Conservation (phyloP, 495 filamentous ascomycete genomes). For the Wilcoxina mikolae region DNA sequence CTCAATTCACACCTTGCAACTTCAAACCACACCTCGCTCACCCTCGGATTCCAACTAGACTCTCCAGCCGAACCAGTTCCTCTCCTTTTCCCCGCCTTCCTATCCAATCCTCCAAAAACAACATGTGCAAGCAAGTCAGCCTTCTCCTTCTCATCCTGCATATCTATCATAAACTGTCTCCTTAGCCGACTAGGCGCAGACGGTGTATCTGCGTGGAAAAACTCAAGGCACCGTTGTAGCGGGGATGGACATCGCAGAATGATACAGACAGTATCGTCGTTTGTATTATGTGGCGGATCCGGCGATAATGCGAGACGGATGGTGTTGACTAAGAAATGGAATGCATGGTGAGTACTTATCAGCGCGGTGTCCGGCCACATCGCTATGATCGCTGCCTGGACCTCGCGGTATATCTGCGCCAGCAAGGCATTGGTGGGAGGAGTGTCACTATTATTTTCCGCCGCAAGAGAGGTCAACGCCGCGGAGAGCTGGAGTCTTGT, state of each 20-base stretch:
- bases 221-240: constrained; percentile 24
- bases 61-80: constrained; percentile 34
- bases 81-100: constrained; percentile 40
- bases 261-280: constrained; percentile 22
- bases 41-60: constrained; percentile 34
- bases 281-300: constrained; percentile 28
- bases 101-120: constrained; percentile 6
- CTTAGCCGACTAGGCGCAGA: constrained; percentile 14
- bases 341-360: constrained; percentile 26
- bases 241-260: constrained; percentile 22
- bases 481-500: constrained; percentile 24
- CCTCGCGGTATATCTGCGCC: constrained; percentile 12
- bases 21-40: constrained; percentile 41
- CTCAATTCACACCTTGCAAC: constrained; percentile 26
- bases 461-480: constrained; percentile 18
- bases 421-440: constrained; percentile 13
- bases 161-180: constrained; percentile 28
- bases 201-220: constrained; percentile 24
- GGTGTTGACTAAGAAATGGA: constrained; percentile 28
- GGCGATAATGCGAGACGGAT: constrained; percentile 26
- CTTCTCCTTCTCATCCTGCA: constrained; percentile 26
- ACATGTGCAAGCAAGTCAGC: constrained; percentile 15
- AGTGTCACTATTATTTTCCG: constrained; percentile 14
- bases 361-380: constrained; percentile 19
- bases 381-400: constrained; percentile 20